Conservation (phyloP, 2,329 filamentous ascomycete genomes). For the Metarhizium humberi region DNA sequence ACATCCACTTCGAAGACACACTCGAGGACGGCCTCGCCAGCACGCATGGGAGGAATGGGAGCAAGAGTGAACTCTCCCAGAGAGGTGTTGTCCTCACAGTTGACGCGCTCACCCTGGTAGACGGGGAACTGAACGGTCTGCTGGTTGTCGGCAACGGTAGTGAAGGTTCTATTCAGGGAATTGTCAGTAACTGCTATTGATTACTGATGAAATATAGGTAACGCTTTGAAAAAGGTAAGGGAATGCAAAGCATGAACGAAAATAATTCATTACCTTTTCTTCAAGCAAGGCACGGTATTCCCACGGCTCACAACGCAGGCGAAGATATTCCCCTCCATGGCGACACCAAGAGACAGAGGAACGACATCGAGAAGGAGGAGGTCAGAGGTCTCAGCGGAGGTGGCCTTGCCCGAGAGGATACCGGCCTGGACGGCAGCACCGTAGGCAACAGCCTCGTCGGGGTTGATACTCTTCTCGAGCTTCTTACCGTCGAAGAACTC, state of each 20-base stretch:
- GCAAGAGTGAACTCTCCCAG: slow-evolving; percentile 95
- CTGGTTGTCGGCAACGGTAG: slow-evolving; percentile 71
- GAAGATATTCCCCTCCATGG: slow-evolving; percentile 99
- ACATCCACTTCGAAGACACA: slow-evolving; percentile 99
- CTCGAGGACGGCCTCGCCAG: slow-evolving; percentile 93
- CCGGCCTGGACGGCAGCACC: slow-evolving; percentile 97
- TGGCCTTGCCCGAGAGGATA: slow-evolving; percentile 97
- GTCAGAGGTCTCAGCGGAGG: slow-evolving; percentile 86
- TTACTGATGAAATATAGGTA: background rate
- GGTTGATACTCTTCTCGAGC: slow-evolving; percentile 99
- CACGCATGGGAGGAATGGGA: slow-evolving; percentile 78
- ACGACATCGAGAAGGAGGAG: slow-evolving; percentile 94
- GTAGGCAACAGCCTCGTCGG: slow-evolving; percentile 97
- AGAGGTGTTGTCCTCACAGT: slow-evolving; percentile 97
- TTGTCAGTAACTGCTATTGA: background rate
- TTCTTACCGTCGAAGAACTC: slow-evolving; percentile 99
- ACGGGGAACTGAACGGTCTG: slow-evolving; percentile 70
- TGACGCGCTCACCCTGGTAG: slow-evolving; percentile 92
- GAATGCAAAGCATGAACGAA: background rate
- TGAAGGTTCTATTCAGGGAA: slow-evolving; percentile 53
- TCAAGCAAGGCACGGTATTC: slow-evolving; percentile 50
- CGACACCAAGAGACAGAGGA: slow-evolving; percentile 93
- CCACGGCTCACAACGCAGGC: slow-evolving; percentile 78
- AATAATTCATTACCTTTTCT: slow-evolving; percentile 47
- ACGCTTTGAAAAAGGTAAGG: too few species aligned